Base-by-base conservation (phyloP, 192 early-diverging fungal species). In the Linderina pennispora region DNA sequence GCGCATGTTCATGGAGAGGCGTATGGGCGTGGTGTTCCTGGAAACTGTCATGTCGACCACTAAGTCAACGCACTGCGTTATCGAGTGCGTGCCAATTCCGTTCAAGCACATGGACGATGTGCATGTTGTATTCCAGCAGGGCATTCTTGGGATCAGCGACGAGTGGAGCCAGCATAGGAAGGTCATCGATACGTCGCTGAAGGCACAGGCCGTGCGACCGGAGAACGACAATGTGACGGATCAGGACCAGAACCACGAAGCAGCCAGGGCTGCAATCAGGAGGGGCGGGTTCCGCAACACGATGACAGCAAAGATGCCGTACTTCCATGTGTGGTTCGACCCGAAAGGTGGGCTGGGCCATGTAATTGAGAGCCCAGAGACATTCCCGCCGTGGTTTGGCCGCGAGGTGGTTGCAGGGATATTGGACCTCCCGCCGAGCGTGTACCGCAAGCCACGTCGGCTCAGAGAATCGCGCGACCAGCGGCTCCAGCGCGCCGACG, bases 251-350 rank as follows among this genome's bases (percentile, higher is more conserved):
- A 73, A 62, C 48, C 61, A 63, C 13, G 40, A 40, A 3, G 33
- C 26, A 19, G 46, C 48, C 1, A 50, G 59, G 8, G 40, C 49
- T 3, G 44, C 34, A 0, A 58, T 65, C 8, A 65, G 70, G 11
- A 65, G 76, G 17, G 77, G 78, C 38, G 88, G 87, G 19, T 89
- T 91, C 57, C 77, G 86, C 40, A 55, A 77, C 25, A 66, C 76
- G 7, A 75, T 91, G 73, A 80, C 83, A 6, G 75, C 80, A 8
- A 80, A 95, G 26, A 35, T 97, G 65, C 92, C 96, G 1, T 99
- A 91, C 58, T 94, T 99, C 56, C 96, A 99, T 45, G 90, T 97
- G 2, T 99, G 96, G 96, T 89, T 91, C 53, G 83, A 88, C 38
- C 82, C 87, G 7, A 80, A 90, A 50, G 79, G 83, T 23, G 92